These are phyloP conservation scores for Spergularia marina DNA, from an alignment of 148 eudicot species.

Conservation along the genomic window DNA sequence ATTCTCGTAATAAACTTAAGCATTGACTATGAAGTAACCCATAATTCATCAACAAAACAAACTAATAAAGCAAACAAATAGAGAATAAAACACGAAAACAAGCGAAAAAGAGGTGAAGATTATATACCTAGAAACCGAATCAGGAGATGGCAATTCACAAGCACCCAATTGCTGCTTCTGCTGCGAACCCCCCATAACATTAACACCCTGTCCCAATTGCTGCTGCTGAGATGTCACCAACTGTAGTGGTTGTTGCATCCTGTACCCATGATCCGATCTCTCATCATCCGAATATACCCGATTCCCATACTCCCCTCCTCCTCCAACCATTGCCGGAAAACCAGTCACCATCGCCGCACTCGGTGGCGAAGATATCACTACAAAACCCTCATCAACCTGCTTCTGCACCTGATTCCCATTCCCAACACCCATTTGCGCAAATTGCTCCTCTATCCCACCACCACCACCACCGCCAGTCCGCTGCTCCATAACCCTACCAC, in stretches of 20 bases:
- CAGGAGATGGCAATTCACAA: slow-evolving; percentile 69
- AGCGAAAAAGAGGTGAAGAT: background rate
- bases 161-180: slow-evolving; percentile 32
- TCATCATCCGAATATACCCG: slow-evolving; percentile 54
- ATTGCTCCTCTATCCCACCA: slow-evolving; percentile 59
- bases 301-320: slow-evolving; percentile 41
- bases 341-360: slow-evolving; percentile 15
- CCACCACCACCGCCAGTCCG: slow-evolving; percentile 20
- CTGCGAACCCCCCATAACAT: slow-evolving; percentile 28
- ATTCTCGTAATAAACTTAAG: background rate
- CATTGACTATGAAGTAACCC: background rate
- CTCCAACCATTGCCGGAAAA: slow-evolving; percentile 18
- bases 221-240: slow-evolving; percentile 19
- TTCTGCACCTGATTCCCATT: slow-evolving; percentile 37
- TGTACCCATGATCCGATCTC: slow-evolving; percentile 63
- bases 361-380: slow-evolving; percentile 32
- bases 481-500: slow-evolving; percentile 25
- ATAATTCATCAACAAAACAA: no score
- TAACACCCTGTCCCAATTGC: slow-evolving; percentile 20
- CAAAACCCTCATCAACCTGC: slow-evolving; percentile 39
- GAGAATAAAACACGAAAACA: no score
- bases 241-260: slow-evolving; percentile 25
- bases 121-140: slow-evolving; percentile 75
- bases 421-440: slow-evolving; percentile 47
- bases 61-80: no score